Evolutionary conservation across 495 filamentous ascomycete genomes (phyloP).

Genomic region (Hypoxylon subgilvum): DNA sequence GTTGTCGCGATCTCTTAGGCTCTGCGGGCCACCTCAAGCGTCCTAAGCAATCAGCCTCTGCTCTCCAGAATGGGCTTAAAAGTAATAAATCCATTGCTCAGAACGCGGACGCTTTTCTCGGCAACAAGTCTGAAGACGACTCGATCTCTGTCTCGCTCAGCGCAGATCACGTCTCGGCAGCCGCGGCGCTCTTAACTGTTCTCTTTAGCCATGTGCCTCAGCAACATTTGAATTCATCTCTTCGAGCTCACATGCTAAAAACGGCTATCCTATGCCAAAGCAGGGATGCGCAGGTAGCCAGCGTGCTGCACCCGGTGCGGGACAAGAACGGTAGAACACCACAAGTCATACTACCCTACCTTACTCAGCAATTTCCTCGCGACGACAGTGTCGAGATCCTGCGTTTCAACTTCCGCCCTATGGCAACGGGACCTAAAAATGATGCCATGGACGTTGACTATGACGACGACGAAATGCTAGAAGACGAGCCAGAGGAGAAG

Average conservation of each 20-base stretch:
- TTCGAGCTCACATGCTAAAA: conserved; percentile 75
- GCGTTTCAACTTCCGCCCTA: conserved; percentile 63
- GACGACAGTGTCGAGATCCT: conserved; percentile 73
- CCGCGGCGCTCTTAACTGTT: conserved; percentile 64
- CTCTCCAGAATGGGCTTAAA: conserved; percentile 36
- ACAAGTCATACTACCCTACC: conserved; percentile 77
- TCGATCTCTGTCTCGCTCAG: conserved; percentile 44
- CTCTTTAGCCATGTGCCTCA: conserved; percentile 66
- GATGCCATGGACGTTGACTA: conserved; percentile 29
- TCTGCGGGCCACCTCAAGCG: conserved; percentile 46
- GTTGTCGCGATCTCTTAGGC: conserved; percentile 69
- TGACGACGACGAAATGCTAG: conserved; percentile 29
- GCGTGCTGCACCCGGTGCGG: conserved; percentile 75
- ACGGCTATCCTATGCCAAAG: conserved; percentile 72
- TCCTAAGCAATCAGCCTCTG: conserved; percentile 33
- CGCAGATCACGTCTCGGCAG: conserved; percentile 49
- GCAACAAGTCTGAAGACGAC: conserved; percentile 39
- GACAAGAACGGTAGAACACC: conserved; percentile 62
- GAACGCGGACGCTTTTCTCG: conserved; percentile 51
- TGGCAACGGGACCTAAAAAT: conserved; percentile 37
- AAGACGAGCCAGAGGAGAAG: conserved; percentile 29
- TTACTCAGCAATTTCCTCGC: conserved; percentile 64
- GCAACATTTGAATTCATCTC: conserved; percentile 63
- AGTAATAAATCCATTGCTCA: conserved; percentile 43
- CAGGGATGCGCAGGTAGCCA: conserved; percentile 74